Base-by-base conservation (phyloP, 768 basidiomycete genomes). In the Tylopilus sp. region DNA sequence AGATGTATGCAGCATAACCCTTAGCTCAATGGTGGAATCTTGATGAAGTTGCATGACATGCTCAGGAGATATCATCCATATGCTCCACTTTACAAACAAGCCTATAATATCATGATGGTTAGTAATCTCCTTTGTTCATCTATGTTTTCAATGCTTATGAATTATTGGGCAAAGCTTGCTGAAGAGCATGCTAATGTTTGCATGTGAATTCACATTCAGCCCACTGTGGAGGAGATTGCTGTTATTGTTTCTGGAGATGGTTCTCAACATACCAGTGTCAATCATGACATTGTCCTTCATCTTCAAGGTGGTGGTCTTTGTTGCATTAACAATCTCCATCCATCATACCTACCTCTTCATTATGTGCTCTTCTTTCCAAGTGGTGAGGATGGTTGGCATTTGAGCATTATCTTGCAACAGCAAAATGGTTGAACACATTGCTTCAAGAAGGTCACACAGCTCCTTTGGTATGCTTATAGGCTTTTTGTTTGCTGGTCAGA, bases 281-380 rank as follows among this genome's bases (percentile, higher is more conserved):
- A 54, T 17, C 30, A 63, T 4, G 76, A 81, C 37, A 75, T 78
- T 16, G 52, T 78, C 10, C 36, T 77, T 0, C 45, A 25, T 4
- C 44, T 62, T 0, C 53, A 62, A n/a, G 57, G 56, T 48, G 65
- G 64, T 37, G 58, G 52, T 3, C 53, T 77, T 4, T 24, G 54
- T 19, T 46, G 60, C 2, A 75, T 78, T 31, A 67, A 47, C 51
- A 68, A 80, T 2, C 48, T 63, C 0, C 62, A 75, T 54, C 66
- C 71, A 5, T 48, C 61, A 0, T 81, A 79, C 55, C 28, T 55
- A 0, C 57, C 76, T 0, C 62, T 80, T 1, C 72, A 77, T 14
- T 79, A 78, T 72, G 70, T 74, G 0, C 55, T 81, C 0, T 63
- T 81, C 2, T 78, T 79, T 65, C 73, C 77, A 4, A 17, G 45